Conservation (phyloP, 176 grass and related monocot species). For the Aechmea fasciata region DNA sequence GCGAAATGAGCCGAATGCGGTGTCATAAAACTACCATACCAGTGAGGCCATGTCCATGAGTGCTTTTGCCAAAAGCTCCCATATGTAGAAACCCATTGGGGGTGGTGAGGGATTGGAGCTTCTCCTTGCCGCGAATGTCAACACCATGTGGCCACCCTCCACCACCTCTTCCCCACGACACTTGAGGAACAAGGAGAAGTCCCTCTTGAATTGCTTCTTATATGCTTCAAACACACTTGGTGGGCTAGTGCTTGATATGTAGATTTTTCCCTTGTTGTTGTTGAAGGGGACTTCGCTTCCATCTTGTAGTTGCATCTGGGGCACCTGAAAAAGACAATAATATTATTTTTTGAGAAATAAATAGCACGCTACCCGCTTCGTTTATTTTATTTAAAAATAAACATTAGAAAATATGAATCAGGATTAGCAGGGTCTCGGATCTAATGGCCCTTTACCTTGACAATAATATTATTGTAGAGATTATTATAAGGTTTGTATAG, state of each 20-base stretch:
- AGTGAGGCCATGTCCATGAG: slow-evolving; percentile 34
- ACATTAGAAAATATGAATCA: too few relatives aligned
- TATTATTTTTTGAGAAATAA: too few relatives aligned
- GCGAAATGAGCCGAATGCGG: too few relatives aligned
- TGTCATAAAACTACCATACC: neutral
- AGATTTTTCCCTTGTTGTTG: slow-evolving; percentile 42
- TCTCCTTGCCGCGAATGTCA: slow-evolving; percentile 37
- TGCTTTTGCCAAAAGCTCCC: slow-evolving; percentile 36
- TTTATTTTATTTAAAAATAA: too few relatives aligned
- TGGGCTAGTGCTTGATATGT: slow-evolving; percentile 19
- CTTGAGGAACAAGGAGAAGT: slow-evolving; percentile 32
- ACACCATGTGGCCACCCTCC: slow-evolving; percentile 30
- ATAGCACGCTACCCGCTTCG: too few relatives aligned
- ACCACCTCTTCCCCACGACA: slow-evolving; percentile 32
- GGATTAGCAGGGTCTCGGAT: too few relatives aligned
- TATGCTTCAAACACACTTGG: slow-evolving; percentile 29
- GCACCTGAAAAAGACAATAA: slow-evolving; percentile 13
- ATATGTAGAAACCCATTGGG: slow-evolving; percentile 24
- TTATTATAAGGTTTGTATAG: neutral
- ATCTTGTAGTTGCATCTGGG: slow-evolving; percentile 5
- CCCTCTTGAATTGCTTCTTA: slow-evolving; percentile 32
- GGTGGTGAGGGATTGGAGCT: neutral
- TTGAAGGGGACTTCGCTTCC: neutral
- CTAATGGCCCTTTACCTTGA: too few relatives aligned
- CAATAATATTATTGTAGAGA: too few relatives aligned